Percentiles rank a stretch among this genome's conserved stretches.
Evolutionary conservation across 108 stramenopile genomes (phyloP).

Genomic region (Skeletonema costatum): DNA sequence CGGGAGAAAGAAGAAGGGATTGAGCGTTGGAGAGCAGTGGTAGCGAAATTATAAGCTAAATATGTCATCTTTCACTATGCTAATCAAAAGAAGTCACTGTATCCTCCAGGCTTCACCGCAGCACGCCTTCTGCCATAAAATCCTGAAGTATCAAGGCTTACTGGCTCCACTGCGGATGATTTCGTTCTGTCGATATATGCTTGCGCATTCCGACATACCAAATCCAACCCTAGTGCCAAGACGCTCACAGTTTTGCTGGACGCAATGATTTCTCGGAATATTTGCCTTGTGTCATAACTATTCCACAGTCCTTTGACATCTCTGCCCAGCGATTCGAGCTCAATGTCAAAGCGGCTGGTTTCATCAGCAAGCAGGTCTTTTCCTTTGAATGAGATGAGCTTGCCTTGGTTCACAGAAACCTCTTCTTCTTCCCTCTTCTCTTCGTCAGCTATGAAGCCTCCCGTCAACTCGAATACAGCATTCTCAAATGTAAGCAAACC

Average conservation of each 20-base stretch:
- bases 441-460: constrained; percentile 47
- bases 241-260: constrained; percentile 65
- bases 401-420: not conserved
- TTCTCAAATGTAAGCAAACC: constrained; percentile 81
- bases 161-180: constrained; percentile 35
- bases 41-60: constrained; percentile 30
- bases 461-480: constrained; percentile 76
- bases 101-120: constrained; percentile 46
- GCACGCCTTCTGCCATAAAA: constrained; percentile 36
- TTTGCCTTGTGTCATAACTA: constrained; percentile 60
- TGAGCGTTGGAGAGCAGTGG: constrained; percentile 87
- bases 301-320: constrained; percentile 78
- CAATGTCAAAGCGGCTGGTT: constrained; percentile 69
- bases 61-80: not conserved
- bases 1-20: constrained; percentile 69
- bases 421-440: not conserved
- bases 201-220: constrained; percentile 73
- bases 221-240: constrained; percentile 73
- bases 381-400: constrained; percentile 27
- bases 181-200: constrained; percentile 58
- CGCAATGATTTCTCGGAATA: constrained; percentile 78
- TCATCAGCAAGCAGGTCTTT: constrained; percentile 66
- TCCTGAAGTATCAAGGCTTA: not conserved
- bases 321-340: constrained; percentile 79
- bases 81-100: constrained; percentile 44